phyloP scores from a whole-genome alignment of 768 basidiomycete genomes.

The Tylopilus vinaceipallidus region DNA sequence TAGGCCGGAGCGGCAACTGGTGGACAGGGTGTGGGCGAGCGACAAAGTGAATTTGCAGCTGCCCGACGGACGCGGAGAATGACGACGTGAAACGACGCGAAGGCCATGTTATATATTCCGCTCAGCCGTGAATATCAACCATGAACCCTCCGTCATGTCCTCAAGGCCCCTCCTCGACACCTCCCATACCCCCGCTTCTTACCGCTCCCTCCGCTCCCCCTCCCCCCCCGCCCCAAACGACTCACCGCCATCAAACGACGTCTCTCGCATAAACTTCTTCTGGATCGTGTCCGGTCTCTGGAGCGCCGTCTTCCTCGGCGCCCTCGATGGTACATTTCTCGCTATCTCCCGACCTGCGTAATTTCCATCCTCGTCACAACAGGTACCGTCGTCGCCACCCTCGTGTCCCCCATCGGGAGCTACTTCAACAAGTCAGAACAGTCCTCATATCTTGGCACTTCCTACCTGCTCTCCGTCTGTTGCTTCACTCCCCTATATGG shows the following conservation, averaged over 20 bases:
- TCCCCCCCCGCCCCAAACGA: constrained; percentile 27
- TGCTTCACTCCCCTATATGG: constrained; percentile 91
- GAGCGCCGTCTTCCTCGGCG: constrained; percentile 82
- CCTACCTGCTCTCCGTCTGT: constrained; percentile 84
- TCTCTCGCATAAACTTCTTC: constrained; percentile 51
- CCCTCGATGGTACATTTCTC: constrained; percentile 67
- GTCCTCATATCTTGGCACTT: constrained; percentile 84
- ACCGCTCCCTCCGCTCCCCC: constrained; percentile 41
- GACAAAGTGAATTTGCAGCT: too few relatives aligned
- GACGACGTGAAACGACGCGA: constrained; percentile 27
- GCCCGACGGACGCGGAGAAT: constrained; percentile 33
- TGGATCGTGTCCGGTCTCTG: constrained; percentile 80
- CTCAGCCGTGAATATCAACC: neutral
- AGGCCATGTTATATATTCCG: constrained; percentile 25
- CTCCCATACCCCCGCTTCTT: constrained; percentile 34
- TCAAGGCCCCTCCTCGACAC: constrained; percentile 55
- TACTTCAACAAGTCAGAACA: constrained; percentile 78
- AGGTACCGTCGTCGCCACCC: constrained; percentile 85
- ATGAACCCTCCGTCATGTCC: constrained; percentile 31
- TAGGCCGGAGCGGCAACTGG: neutral
- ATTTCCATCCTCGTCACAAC: constrained; percentile 1
- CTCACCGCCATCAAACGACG: constrained; percentile 39
- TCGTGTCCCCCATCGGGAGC: constrained; percentile 82
- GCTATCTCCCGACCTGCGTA: constrained; percentile 1
- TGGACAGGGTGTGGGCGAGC: neutral